Base-by-base conservation (phyloP, 441 rosid species). In the Adansonia gregorii region DNA sequence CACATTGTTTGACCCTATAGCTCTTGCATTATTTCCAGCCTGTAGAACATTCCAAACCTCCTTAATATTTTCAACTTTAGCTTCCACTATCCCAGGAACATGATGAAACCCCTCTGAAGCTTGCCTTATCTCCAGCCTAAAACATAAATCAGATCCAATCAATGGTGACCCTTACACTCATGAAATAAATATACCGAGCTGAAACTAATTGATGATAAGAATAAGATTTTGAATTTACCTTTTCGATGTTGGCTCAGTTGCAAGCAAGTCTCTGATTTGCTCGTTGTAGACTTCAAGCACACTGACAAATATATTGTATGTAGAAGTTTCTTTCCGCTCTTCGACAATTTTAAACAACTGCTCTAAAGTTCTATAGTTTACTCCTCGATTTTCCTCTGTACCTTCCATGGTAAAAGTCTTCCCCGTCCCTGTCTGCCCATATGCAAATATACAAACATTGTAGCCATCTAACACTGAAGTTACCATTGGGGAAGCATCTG, bases 321-420 rank as follows among this genome's bases (percentile, higher is more conserved):
- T 76, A 78, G 83, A 83, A 54, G 87, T 87, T 64, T 91, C 97
- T 75, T 86, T 86, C 78, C 98, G 91, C 85, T 95, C 93, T 77
- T 81, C 82, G 31, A 91, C 86, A 82, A 86, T 83, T 79, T 85
- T 76, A 84, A 95, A 93, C 64, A 95, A 78, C 65, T 86, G 86
- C 83, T 90, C 91, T 3, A 93, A 91, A 24, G 98, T 93, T 82
- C 94, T 86, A 73, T 89, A 95, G 82, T 95, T 95, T 79, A 95
- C 98, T 78, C 98, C 98, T 77, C 97, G 87, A 73, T 86, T 87
- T 68, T 87, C 86, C 69, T 87, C 89, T 7, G 87, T 89, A 65
- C 98, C 98, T 85, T 95, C 98, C 98, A 95, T 95, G 66, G 98
- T 95, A 84, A 92, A 95, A 15, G 98, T 95, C 83, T 95, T 95